Evolutionary conservation across 768 basidiomycete species (phyloP).

Genomic region (Trametes sanguinea): DNA sequence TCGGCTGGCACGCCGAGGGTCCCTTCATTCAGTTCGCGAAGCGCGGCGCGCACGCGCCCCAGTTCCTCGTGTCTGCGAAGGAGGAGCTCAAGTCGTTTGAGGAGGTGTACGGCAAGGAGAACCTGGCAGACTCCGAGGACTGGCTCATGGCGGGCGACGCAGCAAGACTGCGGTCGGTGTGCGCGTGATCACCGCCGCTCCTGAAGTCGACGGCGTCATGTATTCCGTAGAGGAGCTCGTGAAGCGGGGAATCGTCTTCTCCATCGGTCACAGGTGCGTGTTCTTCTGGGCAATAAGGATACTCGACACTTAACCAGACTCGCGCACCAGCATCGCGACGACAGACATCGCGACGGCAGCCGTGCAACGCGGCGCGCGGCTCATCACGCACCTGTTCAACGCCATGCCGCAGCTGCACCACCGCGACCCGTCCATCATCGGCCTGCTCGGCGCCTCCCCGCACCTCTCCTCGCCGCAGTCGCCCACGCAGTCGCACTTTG

Average conservation of each 20-base stretch:
- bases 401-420: constrained; percentile 91
- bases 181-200: constrained; percentile 83
- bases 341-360: constrained; percentile 74
- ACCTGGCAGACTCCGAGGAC: constrained; percentile 62
- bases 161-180: constrained; percentile 50
- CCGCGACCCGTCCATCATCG: constrained; percentile 89
- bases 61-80: constrained; percentile 61
- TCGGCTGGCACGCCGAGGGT: constrained; percentile 92
- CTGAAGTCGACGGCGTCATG: constrained; percentile 85
- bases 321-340: constrained; percentile 59
- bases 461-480: constrained; percentile 50
- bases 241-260: constrained; percentile 71
- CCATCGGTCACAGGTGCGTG: constrained; percentile 84
- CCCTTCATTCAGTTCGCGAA: constrained; percentile 85
- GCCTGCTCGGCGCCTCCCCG: constrained; percentile 78
- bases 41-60: constrained; percentile 78
- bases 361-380: constrained; percentile 70
- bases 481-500: constrained; percentile 18
- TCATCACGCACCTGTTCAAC: constrained; percentile 93
- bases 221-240: constrained; percentile 59
- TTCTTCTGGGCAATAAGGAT: background rate
- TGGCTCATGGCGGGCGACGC: constrained; percentile 56
- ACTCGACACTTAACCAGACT: too few relatives aligned
- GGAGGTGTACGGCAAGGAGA: constrained; percentile 68
- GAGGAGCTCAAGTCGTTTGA: constrained; percentile 72